Conservation (phyloP, 805 yeast species). For the Starmerella khaoyaiensis region DNA sequence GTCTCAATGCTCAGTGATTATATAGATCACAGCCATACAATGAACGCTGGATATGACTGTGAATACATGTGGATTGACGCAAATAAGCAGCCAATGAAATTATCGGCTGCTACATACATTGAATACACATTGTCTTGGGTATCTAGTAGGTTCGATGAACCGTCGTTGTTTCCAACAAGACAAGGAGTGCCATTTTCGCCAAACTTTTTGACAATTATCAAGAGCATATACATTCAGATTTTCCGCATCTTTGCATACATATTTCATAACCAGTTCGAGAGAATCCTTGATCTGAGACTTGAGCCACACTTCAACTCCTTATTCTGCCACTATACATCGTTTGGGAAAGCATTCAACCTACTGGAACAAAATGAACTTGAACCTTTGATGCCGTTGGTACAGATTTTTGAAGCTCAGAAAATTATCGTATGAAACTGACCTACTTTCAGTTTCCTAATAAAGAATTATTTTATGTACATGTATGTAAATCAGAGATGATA, state of each 20-base stretch:
- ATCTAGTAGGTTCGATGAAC: conserved; percentile 75
- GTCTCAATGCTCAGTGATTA: conserved; percentile 85
- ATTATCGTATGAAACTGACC: conserved; percentile 38
- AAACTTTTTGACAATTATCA: conserved; percentile 65
- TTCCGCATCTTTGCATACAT: conserved; percentile 91
- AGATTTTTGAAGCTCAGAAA: conserved; percentile 72
- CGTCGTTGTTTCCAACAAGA: conserved; percentile 80
- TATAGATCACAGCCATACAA: conserved; percentile 68
- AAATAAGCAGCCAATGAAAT: conserved; percentile 63
- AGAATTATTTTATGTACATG: neutral
- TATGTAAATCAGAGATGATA: neutral
- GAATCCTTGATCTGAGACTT: conserved; percentile 73
- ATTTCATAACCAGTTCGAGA: conserved; percentile 89
- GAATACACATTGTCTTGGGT: conserved; percentile 89
- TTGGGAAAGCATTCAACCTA: conserved; percentile 69
- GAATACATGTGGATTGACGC: conserved; percentile 86
- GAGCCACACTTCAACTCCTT: conserved; percentile 98
- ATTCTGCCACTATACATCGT: conserved; percentile 85
- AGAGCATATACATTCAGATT: conserved; percentile 81
- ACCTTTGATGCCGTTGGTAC: conserved; percentile 67
- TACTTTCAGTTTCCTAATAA: neutral
- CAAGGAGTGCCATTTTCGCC: conserved; percentile 83
- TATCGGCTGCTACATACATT: conserved; percentile 88
- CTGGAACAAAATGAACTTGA: conserved; percentile 67
- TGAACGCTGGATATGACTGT: conserved; percentile 90